A percentile compares a stretch with the other conserved stretches of the same genome.
Conservation (phyloP, 2,329 filamentous ascomycete genomes). For the Thermothelomyces thermophilus region DNA sequence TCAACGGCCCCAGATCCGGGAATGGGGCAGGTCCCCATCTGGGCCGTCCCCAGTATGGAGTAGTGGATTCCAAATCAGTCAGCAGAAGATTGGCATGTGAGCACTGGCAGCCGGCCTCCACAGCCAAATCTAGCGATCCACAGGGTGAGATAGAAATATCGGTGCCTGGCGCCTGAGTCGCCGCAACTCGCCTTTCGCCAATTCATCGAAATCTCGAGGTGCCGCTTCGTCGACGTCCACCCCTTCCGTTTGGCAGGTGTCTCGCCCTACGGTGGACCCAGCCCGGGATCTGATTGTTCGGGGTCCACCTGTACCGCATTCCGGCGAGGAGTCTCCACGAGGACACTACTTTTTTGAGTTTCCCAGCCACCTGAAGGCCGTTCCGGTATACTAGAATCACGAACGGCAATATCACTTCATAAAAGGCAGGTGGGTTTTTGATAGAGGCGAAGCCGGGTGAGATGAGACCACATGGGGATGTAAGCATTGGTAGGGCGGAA, state of each 20-base stretch:
- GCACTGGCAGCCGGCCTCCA: conserved; percentile 7
- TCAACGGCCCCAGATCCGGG: not conserved
- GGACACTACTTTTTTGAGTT: not conserved
- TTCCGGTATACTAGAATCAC: not conserved
- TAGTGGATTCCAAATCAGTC: too few relatives aligned
- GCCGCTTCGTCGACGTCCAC: not conserved
- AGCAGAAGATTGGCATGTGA: not conserved
- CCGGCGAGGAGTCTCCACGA: not conserved
- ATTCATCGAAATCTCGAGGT: not conserved
- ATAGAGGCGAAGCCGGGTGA: not conserved
- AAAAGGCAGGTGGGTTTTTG: not conserved
- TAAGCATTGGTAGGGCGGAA: not conserved
- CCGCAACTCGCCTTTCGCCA: not conserved
- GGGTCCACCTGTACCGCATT: too few relatives aligned
- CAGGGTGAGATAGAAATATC: conserved; percentile 4
- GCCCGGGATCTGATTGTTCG: too few relatives aligned
- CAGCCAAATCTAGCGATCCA: not conserved
- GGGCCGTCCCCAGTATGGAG: not conserved
- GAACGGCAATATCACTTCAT: not conserved
- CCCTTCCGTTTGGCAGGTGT: conserved; percentile 2
- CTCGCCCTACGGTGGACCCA: not conserved
- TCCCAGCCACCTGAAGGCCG: not conserved
- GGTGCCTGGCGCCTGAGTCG: conserved; percentile 8
- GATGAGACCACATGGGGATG: not conserved
- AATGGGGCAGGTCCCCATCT: not conserved